Conservation (phyloP, 352 stramenopile species). For the Plasmopara viticola region DNA sequence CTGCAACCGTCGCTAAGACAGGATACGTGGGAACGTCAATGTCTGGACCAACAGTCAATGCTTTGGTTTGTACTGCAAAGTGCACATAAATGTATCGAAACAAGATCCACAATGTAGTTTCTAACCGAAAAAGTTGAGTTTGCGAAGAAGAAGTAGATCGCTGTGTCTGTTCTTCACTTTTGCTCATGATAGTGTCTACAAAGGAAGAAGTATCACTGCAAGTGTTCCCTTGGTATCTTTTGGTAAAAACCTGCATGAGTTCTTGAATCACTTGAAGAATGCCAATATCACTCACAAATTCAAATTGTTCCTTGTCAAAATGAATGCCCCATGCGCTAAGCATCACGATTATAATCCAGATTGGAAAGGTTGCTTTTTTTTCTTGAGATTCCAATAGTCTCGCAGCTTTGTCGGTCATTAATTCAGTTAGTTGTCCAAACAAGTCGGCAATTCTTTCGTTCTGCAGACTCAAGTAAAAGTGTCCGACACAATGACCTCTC, state of each 20-base stretch:
- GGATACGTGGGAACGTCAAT: constrained; percentile 19
- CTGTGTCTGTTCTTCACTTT: constrained; percentile 1
- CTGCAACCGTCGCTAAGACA: constrained; percentile 10
- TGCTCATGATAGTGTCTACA: constrained; percentile 9
- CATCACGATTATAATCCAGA: constrained; percentile 30
- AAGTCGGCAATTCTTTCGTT: constrained; percentile 27
- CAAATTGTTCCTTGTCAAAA: constrained; percentile 37
- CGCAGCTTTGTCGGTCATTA: constrained; percentile 29
- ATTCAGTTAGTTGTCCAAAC: constrained; percentile 26
- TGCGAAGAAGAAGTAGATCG: neutral
- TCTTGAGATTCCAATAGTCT: constrained; percentile 13
- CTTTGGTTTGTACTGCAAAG: constrained; percentile 22
- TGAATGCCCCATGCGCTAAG: constrained; percentile 38
- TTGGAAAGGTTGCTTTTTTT: constrained; percentile 1
- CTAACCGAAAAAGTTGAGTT: constrained; percentile 16
- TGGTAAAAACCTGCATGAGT: constrained; percentile 17
- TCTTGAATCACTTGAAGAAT: constrained; percentile 36
- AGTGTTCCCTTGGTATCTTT: neutral
- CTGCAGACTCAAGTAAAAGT: constrained; percentile 36
- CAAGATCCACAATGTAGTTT: constrained; percentile 28
- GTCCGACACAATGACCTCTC: constrained; percentile 10
- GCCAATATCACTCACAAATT: constrained; percentile 44
- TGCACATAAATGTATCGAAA: constrained; percentile 38
- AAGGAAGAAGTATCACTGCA: constrained; percentile 7
- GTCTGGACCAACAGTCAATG: neutral